Evolutionary conservation across 768 basidiomycete species (phyloP).

Genomic region (Psilocybe cubensis): DNA sequence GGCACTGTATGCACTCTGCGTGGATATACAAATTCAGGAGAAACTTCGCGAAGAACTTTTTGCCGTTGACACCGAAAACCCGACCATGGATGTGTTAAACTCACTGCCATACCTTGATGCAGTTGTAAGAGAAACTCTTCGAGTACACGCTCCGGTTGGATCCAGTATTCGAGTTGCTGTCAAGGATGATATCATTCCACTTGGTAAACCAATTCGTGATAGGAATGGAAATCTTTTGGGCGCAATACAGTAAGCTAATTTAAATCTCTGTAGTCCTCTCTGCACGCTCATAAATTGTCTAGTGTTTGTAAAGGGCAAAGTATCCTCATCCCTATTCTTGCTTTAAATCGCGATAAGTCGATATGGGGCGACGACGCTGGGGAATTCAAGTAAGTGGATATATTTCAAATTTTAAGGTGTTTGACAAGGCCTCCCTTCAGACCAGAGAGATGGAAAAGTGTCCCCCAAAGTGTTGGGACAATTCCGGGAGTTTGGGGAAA

Average conservation of each 20-base stretch:
- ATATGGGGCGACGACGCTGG: conserved; percentile 68
- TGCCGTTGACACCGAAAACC: conserved; percentile 52
- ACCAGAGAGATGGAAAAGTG: conserved; percentile 62
- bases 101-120: conserved; percentile 72
- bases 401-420: neutral
- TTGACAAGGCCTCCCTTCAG: conserved; percentile 33
- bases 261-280: neutral
- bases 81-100: conserved; percentile 71
- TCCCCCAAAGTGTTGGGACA: conserved; percentile 43
- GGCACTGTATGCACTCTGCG: conserved; percentile 59
- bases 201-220: conserved; percentile 49
- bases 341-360: conserved; percentile 51
- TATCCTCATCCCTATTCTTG: conserved; percentile 52
- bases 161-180: conserved; percentile 44
- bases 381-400: conserved; percentile 55
- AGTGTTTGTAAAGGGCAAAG: conserved; percentile 48
- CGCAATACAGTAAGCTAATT: conserved; percentile 28
- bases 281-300: neutral
- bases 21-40: conserved; percentile 49
- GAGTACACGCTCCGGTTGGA: conserved; percentile 56
- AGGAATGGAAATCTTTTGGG: conserved; percentile 42
- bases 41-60: conserved; percentile 64
- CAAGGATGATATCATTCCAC: conserved; percentile 56
- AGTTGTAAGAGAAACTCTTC: conserved; percentile 62
- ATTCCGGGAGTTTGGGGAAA: conserved; percentile 68